Percentiles rank a stretch among this genome's conserved stretches.
These are phyloP conservation scores for Penicillium sp. DNA, from an alignment of 2,329 filamentous ascomycete species.

Conservation along the genomic window DNA sequence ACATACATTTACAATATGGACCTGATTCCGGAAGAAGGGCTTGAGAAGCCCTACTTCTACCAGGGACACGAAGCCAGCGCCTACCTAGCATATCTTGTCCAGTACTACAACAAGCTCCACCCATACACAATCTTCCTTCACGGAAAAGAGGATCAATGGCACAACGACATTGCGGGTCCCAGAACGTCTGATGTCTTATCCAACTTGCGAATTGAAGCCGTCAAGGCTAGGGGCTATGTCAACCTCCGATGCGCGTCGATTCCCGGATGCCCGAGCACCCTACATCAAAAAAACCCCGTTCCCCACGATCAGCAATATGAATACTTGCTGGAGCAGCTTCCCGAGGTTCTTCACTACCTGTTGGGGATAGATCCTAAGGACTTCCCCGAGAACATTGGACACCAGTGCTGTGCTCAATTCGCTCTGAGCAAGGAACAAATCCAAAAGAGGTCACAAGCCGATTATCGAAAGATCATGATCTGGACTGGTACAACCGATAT, in stretches of 20 bases:
- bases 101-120: conserved; percentile 61
- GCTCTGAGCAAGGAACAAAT: conserved; percentile 8
- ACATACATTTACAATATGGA: neutral
- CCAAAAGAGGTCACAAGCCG: neutral
- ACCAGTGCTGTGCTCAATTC: conserved; percentile 15
- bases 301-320: conserved; percentile 14
- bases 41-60: conserved; percentile 22
- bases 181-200: conserved; percentile 31
- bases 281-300: conserved; percentile 28
- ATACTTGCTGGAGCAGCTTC: conserved; percentile 30
- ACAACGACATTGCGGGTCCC: conserved; percentile 53
- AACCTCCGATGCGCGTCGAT: conserved; percentile 42
- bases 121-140: conserved; percentile 65
- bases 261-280: conserved; percentile 39
- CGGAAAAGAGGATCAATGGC: conserved; percentile 58
- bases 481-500: conserved; percentile 12
- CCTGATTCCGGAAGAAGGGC: conserved; percentile 3
- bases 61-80: conserved; percentile 65
- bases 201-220: conserved; percentile 38
- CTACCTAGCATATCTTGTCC: conserved; percentile 63
- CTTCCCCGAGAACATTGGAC: conserved; percentile 6
- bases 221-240: conserved; percentile 42
- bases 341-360: conserved; percentile 29
- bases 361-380: conserved; percentile 23
- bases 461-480: conserved; percentile 8